Conservation (phyloP, 2,329 filamentous ascomycete species). For the Sporothrix variecibatus region DNA sequence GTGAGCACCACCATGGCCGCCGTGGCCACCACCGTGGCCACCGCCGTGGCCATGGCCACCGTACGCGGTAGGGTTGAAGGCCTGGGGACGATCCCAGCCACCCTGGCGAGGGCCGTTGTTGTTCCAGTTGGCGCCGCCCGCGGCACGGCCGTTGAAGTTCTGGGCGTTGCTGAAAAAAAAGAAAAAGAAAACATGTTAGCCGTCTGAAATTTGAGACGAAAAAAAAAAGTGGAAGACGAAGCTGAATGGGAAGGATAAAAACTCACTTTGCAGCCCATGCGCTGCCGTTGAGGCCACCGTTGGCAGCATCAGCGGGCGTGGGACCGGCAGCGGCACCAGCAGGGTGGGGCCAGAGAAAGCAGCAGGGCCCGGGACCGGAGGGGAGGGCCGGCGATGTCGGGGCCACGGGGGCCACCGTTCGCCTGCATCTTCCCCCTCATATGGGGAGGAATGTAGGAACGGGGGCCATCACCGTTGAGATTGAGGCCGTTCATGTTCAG, state of each 20-base stretch:
- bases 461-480: slow-evolving; percentile 52
- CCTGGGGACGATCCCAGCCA: slow-evolving; percentile 36
- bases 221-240: neutral
- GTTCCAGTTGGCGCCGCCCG: slow-evolving; percentile 32
- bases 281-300: slow-evolving; percentile 58
- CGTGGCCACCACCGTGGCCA: slow-evolving; percentile 24
- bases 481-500: slow-evolving; percentile 78
- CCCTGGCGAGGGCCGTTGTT: slow-evolving; percentile 30
- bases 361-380: slow-evolving; percentile 31
- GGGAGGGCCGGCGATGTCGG: slow-evolving; percentile 14
- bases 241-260: slow-evolving; percentile 28
- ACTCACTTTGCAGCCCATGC: slow-evolving; percentile 65
- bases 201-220: slow-evolving; percentile 26
- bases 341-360: slow-evolving; percentile 17
- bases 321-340: slow-evolving; percentile 16
- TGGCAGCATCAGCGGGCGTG: slow-evolving; percentile 26
- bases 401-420: slow-evolving; percentile 35
- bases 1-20: slow-evolving; percentile 38
- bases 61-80: slow-evolving; percentile 66
- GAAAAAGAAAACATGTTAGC: slow-evolving; percentile 28
- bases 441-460: slow-evolving; percentile 85
- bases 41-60: slow-evolving; percentile 25
- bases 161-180: slow-evolving; percentile 45
- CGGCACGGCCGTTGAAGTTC: slow-evolving; percentile 46
- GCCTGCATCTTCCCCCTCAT: slow-evolving; percentile 62